phyloP scores from a whole-genome alignment of 2,329 filamentous ascomycete species.

The Didymellaceae sp. region DNA sequence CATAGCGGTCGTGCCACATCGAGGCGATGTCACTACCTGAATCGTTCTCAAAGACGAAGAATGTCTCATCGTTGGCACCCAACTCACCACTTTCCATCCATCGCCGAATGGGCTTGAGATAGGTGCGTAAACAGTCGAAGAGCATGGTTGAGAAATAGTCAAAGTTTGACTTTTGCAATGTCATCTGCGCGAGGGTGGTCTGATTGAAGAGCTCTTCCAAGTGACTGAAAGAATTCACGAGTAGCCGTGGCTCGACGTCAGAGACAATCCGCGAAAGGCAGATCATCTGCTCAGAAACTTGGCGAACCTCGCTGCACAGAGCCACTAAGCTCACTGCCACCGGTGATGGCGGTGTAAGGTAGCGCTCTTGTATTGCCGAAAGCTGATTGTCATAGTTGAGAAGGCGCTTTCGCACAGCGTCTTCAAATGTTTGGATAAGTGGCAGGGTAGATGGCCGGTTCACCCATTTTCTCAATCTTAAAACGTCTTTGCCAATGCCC shows the following conservation, averaged over 20 bases:
- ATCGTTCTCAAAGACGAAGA: slow-evolving; percentile 73
- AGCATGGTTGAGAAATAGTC: slow-evolving; percentile 72
- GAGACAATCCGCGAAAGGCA: slow-evolving; percentile 68
- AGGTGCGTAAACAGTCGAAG: slow-evolving; percentile 81
- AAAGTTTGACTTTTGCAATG: slow-evolving; percentile 68
- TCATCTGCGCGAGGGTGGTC: slow-evolving; percentile 72
- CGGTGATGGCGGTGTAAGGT: slow-evolving; percentile 61
- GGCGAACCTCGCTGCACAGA: slow-evolving; percentile 64
- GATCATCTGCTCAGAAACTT: slow-evolving; percentile 62
- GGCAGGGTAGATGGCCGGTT: slow-evolving; percentile 43
- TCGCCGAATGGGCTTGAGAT: slow-evolving; percentile 75
- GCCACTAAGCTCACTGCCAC: slow-evolving; percentile 71
- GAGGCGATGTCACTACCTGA: slow-evolving; percentile 65
- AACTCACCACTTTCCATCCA: slow-evolving; percentile 88
- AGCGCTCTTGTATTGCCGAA: slow-evolving; percentile 65
- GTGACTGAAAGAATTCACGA: slow-evolving; percentile 68
- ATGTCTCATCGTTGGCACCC: slow-evolving; percentile 68
- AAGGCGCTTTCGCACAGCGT: slow-evolving; percentile 65
- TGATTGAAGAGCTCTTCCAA: slow-evolving; percentile 79
- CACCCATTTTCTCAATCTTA: slow-evolving; percentile 58
- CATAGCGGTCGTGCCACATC: slow-evolving; percentile 79
- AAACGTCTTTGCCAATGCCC: slow-evolving; percentile 56
- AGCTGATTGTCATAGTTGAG: slow-evolving; percentile 64
- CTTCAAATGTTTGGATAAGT: slow-evolving; percentile 72
- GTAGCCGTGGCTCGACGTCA: slow-evolving; percentile 56